Percentiles rank a stretch among this genome's conserved stretches.
These are phyloP conservation scores for Globisporangium splendens DNA, from an alignment of 352 stramenopile species.

Conservation along the genomic window DNA sequence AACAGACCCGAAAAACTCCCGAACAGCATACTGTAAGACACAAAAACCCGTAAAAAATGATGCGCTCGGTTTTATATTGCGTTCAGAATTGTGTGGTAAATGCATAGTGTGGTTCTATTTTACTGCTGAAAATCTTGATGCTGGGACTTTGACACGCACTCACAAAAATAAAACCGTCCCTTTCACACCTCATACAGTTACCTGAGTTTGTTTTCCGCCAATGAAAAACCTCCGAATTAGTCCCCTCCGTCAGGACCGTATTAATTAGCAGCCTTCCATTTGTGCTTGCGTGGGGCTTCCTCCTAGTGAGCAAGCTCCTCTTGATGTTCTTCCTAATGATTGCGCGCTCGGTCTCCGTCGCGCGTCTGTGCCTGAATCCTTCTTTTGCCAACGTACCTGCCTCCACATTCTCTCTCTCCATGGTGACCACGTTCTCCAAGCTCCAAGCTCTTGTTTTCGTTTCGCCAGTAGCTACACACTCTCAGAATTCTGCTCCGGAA, in stretches of 20 bases:
- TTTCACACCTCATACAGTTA: too few relatives aligned
- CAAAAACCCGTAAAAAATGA: neutral
- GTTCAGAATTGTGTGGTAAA: too few relatives aligned
- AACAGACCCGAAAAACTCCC: too few relatives aligned
- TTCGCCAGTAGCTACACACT: conserved; percentile 1
- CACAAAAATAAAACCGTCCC: neutral
- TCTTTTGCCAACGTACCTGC: conserved; percentile 2
- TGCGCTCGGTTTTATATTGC: neutral
- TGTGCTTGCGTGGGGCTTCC: conserved; percentile 7
- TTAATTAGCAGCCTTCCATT: conserved; percentile 6
- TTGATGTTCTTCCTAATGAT: conserved; percentile 11
- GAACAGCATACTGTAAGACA: neutral
- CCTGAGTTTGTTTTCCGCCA: conserved; percentile 2
- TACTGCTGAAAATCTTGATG: too few relatives aligned
- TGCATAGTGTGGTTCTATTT: too few relatives aligned
- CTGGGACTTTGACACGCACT: neutral
- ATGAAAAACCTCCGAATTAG: neutral
- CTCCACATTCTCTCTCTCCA: neutral
- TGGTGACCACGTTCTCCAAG: too few relatives aligned
- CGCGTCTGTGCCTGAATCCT: neutral
- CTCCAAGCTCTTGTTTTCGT: neutral
- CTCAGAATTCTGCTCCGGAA: conserved; percentile 16
- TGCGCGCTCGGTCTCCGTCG: neutral
- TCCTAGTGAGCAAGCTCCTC: conserved; percentile 21
- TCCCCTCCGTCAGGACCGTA: conserved; percentile 3